These are phyloP conservation scores for Ophiostoma triangulosporum DNA, from an alignment of 2,329 filamentous ascomycete species.

Conservation along the genomic window DNA sequence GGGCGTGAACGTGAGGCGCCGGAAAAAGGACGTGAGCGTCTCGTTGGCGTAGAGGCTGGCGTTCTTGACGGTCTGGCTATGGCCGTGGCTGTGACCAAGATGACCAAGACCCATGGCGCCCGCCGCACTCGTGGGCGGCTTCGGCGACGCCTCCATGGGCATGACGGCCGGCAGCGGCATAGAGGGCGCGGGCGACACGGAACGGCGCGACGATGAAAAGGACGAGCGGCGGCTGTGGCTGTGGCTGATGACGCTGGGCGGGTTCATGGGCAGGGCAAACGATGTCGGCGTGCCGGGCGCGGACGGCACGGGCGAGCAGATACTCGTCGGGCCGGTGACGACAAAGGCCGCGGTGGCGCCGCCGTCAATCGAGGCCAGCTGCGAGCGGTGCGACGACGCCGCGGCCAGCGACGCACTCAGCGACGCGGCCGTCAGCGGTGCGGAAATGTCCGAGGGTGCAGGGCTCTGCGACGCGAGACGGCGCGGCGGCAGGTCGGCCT, in stretches of 20 bases:
- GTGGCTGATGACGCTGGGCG: constrained; percentile 74
- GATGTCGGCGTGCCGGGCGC: constrained; percentile 90
- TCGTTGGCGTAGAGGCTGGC: constrained; percentile 91
- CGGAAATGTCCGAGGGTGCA: constrained; percentile 63
- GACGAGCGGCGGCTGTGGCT: constrained; percentile 92
- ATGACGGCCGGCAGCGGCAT: constrained; percentile 91
- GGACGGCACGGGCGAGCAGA: constrained; percentile 73
- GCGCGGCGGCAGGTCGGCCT: constrained; percentile 79
- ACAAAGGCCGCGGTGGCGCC: constrained; percentile 29
- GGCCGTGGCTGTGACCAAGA: constrained; percentile 15
- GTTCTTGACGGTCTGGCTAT: constrained; percentile 56
- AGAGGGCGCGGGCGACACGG: constrained; percentile 83
- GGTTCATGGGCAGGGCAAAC: constrained; percentile 86
- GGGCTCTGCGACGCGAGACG: constrained; percentile 86
- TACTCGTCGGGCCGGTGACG: constrained; percentile 23
- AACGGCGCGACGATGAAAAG: constrained; percentile 73
- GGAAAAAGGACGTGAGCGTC: constrained; percentile 92
- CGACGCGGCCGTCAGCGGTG: not conserved
- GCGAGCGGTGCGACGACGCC: constrained; percentile 37
- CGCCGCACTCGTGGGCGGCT: constrained; percentile 41
- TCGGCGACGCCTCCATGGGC: constrained; percentile 81
- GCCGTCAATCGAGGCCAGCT: constrained; percentile 43
- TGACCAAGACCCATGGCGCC: constrained; percentile 6
- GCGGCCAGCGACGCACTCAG: not conserved
- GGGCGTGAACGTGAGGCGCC: constrained; percentile 83